Percentiles rank a stretch among this genome's conserved stretches.
Evolutionary conservation across 1,284 basidiomycete genomes (phyloP).

Genomic region (Rhodotorula sp.): DNA sequence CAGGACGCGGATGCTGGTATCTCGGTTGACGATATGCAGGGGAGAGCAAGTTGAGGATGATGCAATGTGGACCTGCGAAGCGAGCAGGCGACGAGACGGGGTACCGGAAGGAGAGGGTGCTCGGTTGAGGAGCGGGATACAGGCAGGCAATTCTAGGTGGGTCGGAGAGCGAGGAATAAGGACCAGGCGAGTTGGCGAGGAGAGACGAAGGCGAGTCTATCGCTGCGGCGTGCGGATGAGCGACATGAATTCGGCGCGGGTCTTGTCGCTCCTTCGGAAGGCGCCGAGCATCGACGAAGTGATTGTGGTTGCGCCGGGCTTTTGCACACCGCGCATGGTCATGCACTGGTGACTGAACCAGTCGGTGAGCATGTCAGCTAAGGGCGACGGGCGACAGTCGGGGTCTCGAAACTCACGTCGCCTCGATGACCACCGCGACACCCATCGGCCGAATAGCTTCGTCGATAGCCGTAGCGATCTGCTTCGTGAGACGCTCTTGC

Average conservation of each 20-base stretch:
- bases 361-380: fast-evolving
- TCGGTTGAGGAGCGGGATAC: too few relatives aligned
- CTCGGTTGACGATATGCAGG: too few relatives aligned
- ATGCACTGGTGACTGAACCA: slow-evolving; percentile 87
- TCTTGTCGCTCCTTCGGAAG: slow-evolving; percentile 96
- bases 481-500: slow-evolving; percentile 95
- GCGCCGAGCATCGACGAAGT: slow-evolving; percentile 99
- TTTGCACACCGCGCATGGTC: slow-evolving; percentile 99
- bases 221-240: slow-evolving; percentile 48
- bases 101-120: too few relatives aligned
- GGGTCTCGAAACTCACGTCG: slow-evolving; percentile 65
- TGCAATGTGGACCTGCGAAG: too few relatives aligned
- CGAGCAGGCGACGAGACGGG: too few relatives aligned
- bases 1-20: too few relatives aligned
- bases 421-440: slow-evolving; percentile 99
- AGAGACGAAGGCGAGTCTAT: background rate
- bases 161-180: background rate
- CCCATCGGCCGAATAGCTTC: slow-evolving; percentile 96
- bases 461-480: slow-evolving; percentile 94
- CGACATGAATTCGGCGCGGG: slow-evolving; percentile 73
- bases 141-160: background rate
- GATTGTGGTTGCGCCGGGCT: slow-evolving; percentile 91
- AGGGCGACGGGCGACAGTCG: background rate
- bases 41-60: too few relatives aligned
- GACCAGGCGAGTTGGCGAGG: too few relatives aligned